These are phyloP conservation scores for Fusarium haematococcum DNA, from an alignment of 2,329 filamentous ascomycete genomes.

Conservation along the genomic window DNA sequence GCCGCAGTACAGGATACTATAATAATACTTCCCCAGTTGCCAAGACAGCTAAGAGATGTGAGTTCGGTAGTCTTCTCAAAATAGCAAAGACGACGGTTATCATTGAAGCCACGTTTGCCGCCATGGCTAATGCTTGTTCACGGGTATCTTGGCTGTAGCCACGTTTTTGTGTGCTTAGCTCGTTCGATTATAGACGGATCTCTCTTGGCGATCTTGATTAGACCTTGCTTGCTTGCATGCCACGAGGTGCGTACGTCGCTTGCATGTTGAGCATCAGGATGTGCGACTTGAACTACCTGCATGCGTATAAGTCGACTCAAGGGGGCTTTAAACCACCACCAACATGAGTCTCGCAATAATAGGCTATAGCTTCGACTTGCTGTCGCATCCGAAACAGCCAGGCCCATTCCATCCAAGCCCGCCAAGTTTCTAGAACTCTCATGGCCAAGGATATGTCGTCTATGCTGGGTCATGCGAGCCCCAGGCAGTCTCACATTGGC, in stretches of 20 bases:
- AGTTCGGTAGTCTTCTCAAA: background rate
- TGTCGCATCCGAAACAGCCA: background rate
- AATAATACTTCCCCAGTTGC: background rate
- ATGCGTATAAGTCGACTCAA: background rate
- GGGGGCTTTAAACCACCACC: background rate
- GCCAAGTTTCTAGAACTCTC: constrained; percentile 1
- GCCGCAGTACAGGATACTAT: background rate
- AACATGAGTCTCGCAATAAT: background rate
- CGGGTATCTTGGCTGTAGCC: background rate
- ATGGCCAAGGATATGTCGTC: constrained; percentile 3
- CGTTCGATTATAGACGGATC: background rate
- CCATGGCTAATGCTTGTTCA: constrained; percentile 6
- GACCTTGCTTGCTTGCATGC: constrained; percentile 20
- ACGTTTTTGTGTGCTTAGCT: background rate
- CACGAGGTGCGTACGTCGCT: constrained; percentile 17
- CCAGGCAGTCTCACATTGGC: background rate
- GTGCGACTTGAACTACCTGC: constrained; percentile 27
- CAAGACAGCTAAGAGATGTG: background rate
- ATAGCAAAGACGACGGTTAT: constrained; percentile 12
- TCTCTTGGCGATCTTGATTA: constrained; percentile 18
- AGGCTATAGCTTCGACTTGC: background rate
- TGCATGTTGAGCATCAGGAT: constrained; percentile 9
- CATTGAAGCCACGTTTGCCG: background rate
- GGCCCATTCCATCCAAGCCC: background rate
- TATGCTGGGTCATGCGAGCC: constrained; percentile 1